Percentiles rank a stretch among this genome's conserved stretches.
phyloP scores from a whole-genome alignment of 805 yeast species.

The Saccharomyces kudriavzevii region DNA sequence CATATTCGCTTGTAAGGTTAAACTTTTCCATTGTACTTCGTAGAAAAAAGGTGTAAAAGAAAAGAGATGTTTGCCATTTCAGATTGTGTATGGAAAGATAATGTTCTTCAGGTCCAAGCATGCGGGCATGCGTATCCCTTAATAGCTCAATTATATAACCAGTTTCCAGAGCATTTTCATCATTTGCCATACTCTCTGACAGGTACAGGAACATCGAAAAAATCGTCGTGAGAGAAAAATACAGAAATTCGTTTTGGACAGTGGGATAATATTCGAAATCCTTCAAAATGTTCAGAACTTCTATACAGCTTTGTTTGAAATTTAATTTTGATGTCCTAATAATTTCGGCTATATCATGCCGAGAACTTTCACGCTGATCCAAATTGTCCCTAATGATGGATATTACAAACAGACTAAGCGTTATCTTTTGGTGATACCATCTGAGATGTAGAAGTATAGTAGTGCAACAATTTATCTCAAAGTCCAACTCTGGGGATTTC shows the following conservation, averaged over 20 bases:
- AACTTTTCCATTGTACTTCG: not conserved
- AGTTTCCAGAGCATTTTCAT: conserved; percentile 1
- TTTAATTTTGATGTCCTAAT: not conserved
- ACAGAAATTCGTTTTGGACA: conserved; percentile 8
- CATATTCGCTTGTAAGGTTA: not conserved
- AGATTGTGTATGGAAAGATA: not conserved
- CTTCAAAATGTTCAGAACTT: conserved; percentile 2
- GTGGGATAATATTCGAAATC: conserved; percentile 3
- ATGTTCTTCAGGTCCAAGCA: not conserved
- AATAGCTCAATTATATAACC: conserved; percentile 5
- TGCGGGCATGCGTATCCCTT: conserved; percentile 3
- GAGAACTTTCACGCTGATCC: conserved; percentile 1
- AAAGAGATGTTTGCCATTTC: not conserved
- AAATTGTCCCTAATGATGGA: conserved; percentile 12
- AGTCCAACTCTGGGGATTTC: conserved; percentile 3
- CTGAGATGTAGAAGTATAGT: conserved; percentile 9
- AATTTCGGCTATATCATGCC: conserved; percentile 3
- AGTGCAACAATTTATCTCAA: conserved; percentile 6
- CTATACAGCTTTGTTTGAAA: not conserved
- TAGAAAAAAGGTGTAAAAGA: not conserved
- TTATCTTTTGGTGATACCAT: conserved; percentile 5
- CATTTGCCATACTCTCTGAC: conserved; percentile 6
- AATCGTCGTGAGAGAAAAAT: conserved; percentile 10
- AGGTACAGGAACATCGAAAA: conserved; percentile 7
- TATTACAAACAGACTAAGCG: conserved; percentile 8